A percentile compares a stretch with the other conserved stretches of the same genome.
These are phyloP conservation scores for Solanum ossicruentum DNA, from an alignment of 257 asterid species.

Conservation along the genomic window DNA sequence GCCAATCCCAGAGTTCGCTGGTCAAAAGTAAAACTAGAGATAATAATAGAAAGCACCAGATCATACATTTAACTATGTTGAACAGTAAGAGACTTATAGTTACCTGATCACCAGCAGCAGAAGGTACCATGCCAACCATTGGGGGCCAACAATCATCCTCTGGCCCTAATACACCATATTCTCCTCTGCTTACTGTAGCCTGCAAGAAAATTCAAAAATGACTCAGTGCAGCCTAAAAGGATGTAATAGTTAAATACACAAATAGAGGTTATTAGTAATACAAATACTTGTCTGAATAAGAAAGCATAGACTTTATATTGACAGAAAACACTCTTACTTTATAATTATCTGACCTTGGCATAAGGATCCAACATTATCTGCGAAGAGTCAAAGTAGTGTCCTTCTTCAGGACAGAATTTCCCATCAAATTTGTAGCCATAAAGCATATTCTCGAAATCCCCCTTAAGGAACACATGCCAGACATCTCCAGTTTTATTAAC, in stretches of 20 bases:
- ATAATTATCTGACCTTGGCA: slow-evolving; percentile 56
- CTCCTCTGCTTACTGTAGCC: slow-evolving; percentile 78
- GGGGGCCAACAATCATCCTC: slow-evolving; percentile 80
- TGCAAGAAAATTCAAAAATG: slow-evolving; percentile 15
- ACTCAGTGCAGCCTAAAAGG: neutral
- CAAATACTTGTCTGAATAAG: neutral
- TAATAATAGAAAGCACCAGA: neutral
- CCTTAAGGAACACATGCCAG: slow-evolving; percentile 86
- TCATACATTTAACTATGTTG: neutral
- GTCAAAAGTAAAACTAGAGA: neutral
- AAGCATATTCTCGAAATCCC: slow-evolving; percentile 65
- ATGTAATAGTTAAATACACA: neutral
- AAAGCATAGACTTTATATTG: neutral
- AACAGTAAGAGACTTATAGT: neutral
- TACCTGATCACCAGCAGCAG: slow-evolving; percentile 13
- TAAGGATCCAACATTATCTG: slow-evolving; percentile 77
- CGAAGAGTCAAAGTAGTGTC: slow-evolving; percentile 66
- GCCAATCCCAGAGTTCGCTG: neutral
- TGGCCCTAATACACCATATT: slow-evolving; percentile 57
- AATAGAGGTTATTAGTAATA: neutral
- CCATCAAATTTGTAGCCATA: slow-evolving; percentile 80
- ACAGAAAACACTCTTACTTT: neutral
- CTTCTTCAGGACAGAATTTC: slow-evolving; percentile 65
- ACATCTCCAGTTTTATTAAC: slow-evolving; percentile 88
- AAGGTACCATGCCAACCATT: slow-evolving; percentile 76